Conservation (phyloP, 345 rosid genomes). For the Syzygium grande region DNA sequence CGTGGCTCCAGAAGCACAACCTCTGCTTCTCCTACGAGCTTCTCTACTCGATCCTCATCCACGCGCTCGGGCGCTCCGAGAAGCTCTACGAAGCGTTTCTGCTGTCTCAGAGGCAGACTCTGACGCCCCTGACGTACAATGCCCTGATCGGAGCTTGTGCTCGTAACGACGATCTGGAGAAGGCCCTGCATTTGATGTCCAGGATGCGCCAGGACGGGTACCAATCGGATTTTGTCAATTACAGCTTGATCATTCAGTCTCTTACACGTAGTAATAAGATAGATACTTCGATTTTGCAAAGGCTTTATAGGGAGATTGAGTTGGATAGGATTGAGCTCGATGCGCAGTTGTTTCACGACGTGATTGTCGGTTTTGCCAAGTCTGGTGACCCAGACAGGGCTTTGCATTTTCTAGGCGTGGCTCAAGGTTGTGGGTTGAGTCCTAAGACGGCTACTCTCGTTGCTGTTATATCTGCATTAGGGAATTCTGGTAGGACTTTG, state of each 20-base stretch:
- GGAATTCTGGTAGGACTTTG: slow-evolving; percentile 46
- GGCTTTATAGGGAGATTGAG: slow-evolving; percentile 59
- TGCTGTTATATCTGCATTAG: slow-evolving; percentile 52
- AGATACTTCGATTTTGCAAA: slow-evolving; percentile 57
- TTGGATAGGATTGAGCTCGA: slow-evolving; percentile 72
- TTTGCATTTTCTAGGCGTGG: slow-evolving; percentile 56
- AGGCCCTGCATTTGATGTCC: slow-evolving; percentile 76
- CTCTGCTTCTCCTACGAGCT: slow-evolving; percentile 96
- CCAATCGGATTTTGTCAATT: slow-evolving; percentile 78
- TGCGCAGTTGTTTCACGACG: slow-evolving; percentile 67
- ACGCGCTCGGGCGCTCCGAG: slow-evolving; percentile 93
- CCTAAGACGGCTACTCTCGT: slow-evolving; percentile 55
- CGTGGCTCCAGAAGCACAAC: slow-evolving; percentile 81
- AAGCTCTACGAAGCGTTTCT: slow-evolving; percentile 91
- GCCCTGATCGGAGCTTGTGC: slow-evolving; percentile 89
- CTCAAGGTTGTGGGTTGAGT: slow-evolving; percentile 67
- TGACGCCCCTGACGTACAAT: slow-evolving; percentile 87
- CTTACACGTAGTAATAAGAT: slow-evolving; percentile 57
- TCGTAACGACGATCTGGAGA: slow-evolving; percentile 72
- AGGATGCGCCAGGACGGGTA: slow-evolving; percentile 85
- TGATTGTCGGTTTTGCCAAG: slow-evolving; percentile 78
- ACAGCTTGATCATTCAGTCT: slow-evolving; percentile 74
- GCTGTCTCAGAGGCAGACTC: slow-evolving; percentile 62
- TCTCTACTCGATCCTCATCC: slow-evolving; percentile 82
- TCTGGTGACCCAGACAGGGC: slow-evolving; percentile 69